Conservation (phyloP, 345 rosid species). For the Abelmoschus esculentus region DNA sequence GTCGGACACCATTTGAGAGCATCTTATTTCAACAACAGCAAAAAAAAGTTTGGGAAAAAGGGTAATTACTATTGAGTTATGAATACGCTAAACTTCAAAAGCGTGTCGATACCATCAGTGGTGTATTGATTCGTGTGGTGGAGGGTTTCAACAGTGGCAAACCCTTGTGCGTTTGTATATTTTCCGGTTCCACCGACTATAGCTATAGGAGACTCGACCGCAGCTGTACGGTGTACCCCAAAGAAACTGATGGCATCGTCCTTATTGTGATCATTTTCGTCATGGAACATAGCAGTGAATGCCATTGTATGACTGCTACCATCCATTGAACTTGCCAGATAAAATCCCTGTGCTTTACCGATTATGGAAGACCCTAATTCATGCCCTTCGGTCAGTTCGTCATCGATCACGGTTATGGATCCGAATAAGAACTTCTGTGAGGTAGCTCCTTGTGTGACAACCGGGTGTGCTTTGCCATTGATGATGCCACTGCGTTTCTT, state of each 20-base stretch:
- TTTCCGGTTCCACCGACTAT: constrained; percentile 49
- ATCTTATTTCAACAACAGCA: neutral
- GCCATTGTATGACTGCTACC: constrained; percentile 54
- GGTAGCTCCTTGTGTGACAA: constrained; percentile 33
- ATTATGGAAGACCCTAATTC: constrained; percentile 39
- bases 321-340: constrained; percentile 45
- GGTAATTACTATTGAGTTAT: neutral
- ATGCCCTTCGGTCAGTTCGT: constrained; percentile 44
- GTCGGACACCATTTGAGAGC: neutral
- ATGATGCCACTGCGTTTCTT: constrained; percentile 20
- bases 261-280: neutral
- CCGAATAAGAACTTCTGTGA: constrained; percentile 45
- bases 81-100: constrained; percentile 32
- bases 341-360: constrained; percentile 51
- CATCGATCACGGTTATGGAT: constrained; percentile 37
- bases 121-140: constrained; percentile 36
- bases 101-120: constrained; percentile 43
- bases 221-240: constrained; percentile 50
- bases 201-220: constrained; percentile 35
- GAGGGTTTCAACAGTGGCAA: constrained; percentile 35
- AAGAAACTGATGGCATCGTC: constrained; percentile 44
- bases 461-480: constrained; percentile 28
- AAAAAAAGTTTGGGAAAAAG: neutral
- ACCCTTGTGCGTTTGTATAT: constrained; percentile 41
- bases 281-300: constrained; percentile 24